Conservation (phyloP, 1,139 yeast genomes). For the Chernovozyma sophiae-reginae region DNA sequence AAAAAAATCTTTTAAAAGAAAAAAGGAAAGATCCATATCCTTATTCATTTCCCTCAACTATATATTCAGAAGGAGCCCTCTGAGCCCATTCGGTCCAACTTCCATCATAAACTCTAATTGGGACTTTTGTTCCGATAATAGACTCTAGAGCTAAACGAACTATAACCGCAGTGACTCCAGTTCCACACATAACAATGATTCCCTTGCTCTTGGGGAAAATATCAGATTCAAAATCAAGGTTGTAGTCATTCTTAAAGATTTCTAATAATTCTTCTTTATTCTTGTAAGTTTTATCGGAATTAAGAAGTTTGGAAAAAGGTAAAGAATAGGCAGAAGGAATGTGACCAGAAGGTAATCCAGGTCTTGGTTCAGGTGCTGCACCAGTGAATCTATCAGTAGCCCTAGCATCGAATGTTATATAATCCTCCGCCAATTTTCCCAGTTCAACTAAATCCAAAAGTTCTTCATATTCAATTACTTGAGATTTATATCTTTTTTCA, state of each 20-base stretch:
- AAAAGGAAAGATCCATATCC: slow-evolving; percentile 1
- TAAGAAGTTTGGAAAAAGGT: slow-evolving; percentile 65
- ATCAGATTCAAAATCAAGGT: slow-evolving; percentile 26
- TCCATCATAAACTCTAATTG: slow-evolving; percentile 83
- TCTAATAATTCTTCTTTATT: slow-evolving; percentile 40
- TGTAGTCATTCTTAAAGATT: slow-evolving; percentile 40
- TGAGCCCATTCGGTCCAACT: slow-evolving; percentile 80
- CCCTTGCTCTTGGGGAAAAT: slow-evolving; percentile 37
- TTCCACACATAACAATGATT: slow-evolving; percentile 85
- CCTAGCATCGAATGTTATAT: slow-evolving; percentile 75
- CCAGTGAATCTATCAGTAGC: slow-evolving; percentile 74
- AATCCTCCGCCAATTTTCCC: slow-evolving; percentile 44
- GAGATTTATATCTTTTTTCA: slow-evolving; percentile 31
- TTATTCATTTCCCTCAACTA: slow-evolving; percentile 18
- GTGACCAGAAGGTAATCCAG: slow-evolving; percentile 86
- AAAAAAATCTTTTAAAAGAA: too few species aligned
- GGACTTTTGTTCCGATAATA: slow-evolving; percentile 56
- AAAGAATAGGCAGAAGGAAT: slow-evolving; percentile 76
- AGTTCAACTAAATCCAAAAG: slow-evolving; percentile 50
- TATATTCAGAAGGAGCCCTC: slow-evolving; percentile 36
- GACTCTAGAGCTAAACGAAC: slow-evolving; percentile 50
- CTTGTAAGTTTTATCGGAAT: slow-evolving; percentile 46
- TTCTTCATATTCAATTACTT: slow-evolving; percentile 64
- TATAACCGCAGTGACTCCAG: slow-evolving; percentile 91
- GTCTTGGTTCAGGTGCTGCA: slow-evolving; percentile 78